phyloP scores from a whole-genome alignment of 202 grass and related monocot genomes.

The Setaria viridis region DNA sequence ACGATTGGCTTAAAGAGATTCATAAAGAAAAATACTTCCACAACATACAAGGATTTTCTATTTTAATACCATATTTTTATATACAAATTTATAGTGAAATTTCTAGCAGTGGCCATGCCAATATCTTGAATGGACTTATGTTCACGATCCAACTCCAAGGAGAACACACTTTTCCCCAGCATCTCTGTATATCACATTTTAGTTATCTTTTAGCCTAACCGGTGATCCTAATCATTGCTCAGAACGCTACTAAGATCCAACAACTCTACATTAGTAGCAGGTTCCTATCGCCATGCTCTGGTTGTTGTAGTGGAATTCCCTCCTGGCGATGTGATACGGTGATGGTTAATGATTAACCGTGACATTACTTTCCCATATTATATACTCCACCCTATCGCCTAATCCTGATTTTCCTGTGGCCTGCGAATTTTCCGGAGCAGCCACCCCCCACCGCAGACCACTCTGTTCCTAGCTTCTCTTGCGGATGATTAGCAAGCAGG shows the following conservation, averaged over 20 bases:
- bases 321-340: background rate
- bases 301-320: constrained; percentile 26
- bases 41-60: background rate
- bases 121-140: background rate
- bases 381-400: background rate
- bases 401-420: background rate
- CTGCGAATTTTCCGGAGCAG: background rate
- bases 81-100: background rate
- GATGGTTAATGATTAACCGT: constrained; percentile 6
- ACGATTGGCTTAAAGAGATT: background rate
- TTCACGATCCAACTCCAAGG: background rate
- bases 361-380: background rate
- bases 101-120: background rate
- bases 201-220: constrained; percentile 24
- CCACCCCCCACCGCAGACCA: background rate
- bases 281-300: background rate
- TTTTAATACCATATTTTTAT: background rate
- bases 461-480: background rate
- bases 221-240: constrained; percentile 31
- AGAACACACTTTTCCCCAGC: background rate
- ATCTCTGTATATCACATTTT: background rate
- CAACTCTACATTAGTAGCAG: background rate
- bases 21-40: background rate
- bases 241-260: constrained; percentile 19
- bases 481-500: background rate